phyloP scores from a whole-genome alignment of 2,329 filamentous ascomycete species.

The Cladophialophora yegresii region DNA sequence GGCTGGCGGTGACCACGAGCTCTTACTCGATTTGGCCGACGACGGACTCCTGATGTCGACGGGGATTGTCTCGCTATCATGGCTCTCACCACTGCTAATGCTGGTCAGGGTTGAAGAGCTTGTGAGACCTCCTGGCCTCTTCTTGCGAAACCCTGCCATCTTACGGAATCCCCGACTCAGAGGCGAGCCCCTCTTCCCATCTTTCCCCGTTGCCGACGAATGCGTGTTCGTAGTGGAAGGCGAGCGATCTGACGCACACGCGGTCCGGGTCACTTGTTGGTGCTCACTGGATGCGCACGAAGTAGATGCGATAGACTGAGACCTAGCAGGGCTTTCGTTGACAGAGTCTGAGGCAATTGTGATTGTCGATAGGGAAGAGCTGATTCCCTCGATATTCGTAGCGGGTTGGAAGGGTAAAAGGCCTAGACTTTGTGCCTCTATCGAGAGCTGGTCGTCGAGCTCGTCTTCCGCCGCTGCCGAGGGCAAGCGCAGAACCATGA shows the following conservation, averaged over 20 bases:
- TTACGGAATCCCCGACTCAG: conserved; percentile 33
- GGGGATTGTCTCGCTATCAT: conserved; percentile 19
- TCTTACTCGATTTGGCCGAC: conserved; percentile 32
- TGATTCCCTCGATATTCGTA: conserved; percentile 42
- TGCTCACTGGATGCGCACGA: conserved; percentile 36
- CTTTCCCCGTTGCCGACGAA: conserved; percentile 19
- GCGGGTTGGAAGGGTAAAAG: conserved; percentile 43
- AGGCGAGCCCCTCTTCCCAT: conserved; percentile 32
- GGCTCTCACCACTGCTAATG: conserved; percentile 28
- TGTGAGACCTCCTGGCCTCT: conserved; percentile 23
- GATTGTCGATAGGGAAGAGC: conserved; percentile 35
- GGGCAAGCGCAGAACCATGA: conserved; percentile 42
- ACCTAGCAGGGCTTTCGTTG: conserved; percentile 31
- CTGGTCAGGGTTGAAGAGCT: conserved; percentile 28
- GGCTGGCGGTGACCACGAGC: conserved; percentile 30
- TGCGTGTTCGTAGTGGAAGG: conserved; percentile 19
- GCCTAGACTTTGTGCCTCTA: conserved; percentile 45
- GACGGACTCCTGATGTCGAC: conserved; percentile 23
- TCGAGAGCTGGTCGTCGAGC: conserved; percentile 43
- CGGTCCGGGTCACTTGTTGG: conserved; percentile 26
- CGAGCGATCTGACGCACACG: conserved; percentile 19
- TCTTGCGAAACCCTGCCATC: conserved; percentile 35
- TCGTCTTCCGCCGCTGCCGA: conserved; percentile 44
- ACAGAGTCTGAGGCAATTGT: conserved; percentile 34
- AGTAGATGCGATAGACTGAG: conserved; percentile 37